These are phyloP conservation scores for Sporodiniella umbellata DNA, from an alignment of 371 early-diverging fungal genomes.

Conservation along the genomic window DNA sequence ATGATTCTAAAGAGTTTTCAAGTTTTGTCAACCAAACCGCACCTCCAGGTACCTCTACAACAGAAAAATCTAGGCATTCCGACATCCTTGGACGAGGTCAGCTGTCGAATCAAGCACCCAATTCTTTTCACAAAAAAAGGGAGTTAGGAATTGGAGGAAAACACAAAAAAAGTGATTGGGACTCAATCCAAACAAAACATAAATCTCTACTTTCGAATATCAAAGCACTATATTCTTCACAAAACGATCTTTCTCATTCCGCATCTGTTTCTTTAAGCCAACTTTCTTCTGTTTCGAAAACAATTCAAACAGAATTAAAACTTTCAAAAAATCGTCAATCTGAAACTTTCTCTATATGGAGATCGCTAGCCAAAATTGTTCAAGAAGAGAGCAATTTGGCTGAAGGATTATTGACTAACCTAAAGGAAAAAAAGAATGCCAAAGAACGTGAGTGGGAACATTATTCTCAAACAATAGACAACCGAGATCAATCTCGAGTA, in stretches of 20 bases:
- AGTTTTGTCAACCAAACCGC: background rate
- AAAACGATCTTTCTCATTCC: too few relatives aligned
- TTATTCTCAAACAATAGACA: background rate
- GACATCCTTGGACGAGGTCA: too few relatives aligned
- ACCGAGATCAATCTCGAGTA: background rate
- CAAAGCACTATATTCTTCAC: background rate
- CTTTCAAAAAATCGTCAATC: background rate
- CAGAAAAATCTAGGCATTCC: background rate
- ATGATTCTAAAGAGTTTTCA: background rate
- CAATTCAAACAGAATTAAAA: too few relatives aligned
- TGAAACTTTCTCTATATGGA: background rate
- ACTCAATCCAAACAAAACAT: background rate
- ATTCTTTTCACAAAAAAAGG: background rate
- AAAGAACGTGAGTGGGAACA: background rate
- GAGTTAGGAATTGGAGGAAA: background rate
- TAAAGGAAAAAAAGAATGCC: background rate
- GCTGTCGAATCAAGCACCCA: background rate
- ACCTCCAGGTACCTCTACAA: background rate
- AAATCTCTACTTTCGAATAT: background rate
- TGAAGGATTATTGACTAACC: background rate
- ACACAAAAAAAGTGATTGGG: background rate
- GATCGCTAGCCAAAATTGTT: background rate
- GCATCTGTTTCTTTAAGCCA: too few relatives aligned
- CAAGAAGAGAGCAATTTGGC: background rate
- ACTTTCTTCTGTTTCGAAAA: too few relatives aligned